Evolutionary conservation across 805 yeast species (phyloP).

Genomic region (Blastobotrys parvus): DNA sequence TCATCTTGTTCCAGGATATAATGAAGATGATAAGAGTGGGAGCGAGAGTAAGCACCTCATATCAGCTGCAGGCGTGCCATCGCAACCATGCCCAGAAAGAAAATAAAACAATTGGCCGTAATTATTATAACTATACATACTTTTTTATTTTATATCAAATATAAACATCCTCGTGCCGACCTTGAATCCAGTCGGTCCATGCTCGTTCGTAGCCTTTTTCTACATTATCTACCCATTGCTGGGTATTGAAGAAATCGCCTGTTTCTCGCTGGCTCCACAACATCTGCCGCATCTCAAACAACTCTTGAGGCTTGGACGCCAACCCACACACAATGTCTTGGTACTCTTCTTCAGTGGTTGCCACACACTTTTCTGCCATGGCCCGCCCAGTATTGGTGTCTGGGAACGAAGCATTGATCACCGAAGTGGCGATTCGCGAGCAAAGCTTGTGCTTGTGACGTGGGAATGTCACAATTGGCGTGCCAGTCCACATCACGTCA

Average conservation of each 20-base stretch:
- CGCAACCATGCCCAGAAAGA: too few relatives aligned
- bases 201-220: slow-evolving; percentile 22
- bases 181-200: slow-evolving; percentile 24
- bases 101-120: too few relatives aligned
- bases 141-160: neutral
- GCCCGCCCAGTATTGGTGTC: slow-evolving; percentile 5
- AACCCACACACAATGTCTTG: slow-evolving; percentile 21
- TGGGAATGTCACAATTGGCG: slow-evolving; percentile 27
- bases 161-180: slow-evolving; percentile 13
- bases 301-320: slow-evolving; percentile 10
- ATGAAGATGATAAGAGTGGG: too few relatives aligned
- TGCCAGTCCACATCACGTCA: slow-evolving; percentile 28
- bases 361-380: slow-evolving; percentile 16
- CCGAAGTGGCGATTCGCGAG: slow-evolving; percentile 26
- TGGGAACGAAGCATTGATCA: slow-evolving; percentile 19
- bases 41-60: too few relatives aligned
- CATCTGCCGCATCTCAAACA: slow-evolving; percentile 15
- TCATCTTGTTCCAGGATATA: too few relatives aligned
- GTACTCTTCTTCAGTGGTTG: slow-evolving; percentile 20
- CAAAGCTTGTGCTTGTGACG: slow-evolving; percentile 25
- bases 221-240: slow-evolving; percentile 21
- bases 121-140: neutral
- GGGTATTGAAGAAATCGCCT: slow-evolving; percentile 21
- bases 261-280: slow-evolving; percentile 19
- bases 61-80: too few relatives aligned